Evolutionary conservation across 225 moss, liverwort and hornwort species (phyloP), one percentile per base, ranked within the genome.

Genomic region (Thuidium tamariscinum): DNA sequence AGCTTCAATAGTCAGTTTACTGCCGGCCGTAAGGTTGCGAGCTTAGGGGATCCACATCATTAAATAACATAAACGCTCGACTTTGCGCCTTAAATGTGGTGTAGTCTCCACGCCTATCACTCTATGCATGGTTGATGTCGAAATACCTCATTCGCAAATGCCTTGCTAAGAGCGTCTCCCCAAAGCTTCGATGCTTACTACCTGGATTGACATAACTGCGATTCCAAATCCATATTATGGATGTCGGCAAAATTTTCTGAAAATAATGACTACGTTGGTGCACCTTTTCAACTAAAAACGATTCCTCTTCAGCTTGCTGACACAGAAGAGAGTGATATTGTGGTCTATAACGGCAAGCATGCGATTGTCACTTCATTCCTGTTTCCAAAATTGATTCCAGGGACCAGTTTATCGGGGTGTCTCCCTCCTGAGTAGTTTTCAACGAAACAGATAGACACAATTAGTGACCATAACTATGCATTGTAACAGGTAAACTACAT

Each of bases 371-470:
- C 44, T 83, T 89, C 61, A 75, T 64, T 81, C 62, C 80, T 74
- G 87, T 75, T 89, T 93, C 93, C 88, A 87, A n/a, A 51, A 88
- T 85, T 73, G 91, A 85, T 54, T 93, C 92, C 72, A 93, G 37
- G 74, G 92, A 87, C 93, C 93, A 93, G 62, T 93, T 93, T 49
- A 92, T 89, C 16, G 91, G 88, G 19, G 92, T 91, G 62, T 93
- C 92, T 91, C 92, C 91, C 79, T 89, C 91, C 93, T 93, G 92
- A 52, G 78, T n/a, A 76, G 30, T 76, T 36, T 62, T 26, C 57
- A 81, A 27, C 13, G 23, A 63, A 70, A 5, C 52, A 25, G 70
- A 86, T 83, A 77, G 18, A 74, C 55, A 68, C 9, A 15, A 7
- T 17, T 64, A 56, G n/a, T 49, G 84, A 48, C 34, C 79, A 78